phyloP scores from a whole-genome alignment of 257 asterid species.

The Salvia hispanica region DNA sequence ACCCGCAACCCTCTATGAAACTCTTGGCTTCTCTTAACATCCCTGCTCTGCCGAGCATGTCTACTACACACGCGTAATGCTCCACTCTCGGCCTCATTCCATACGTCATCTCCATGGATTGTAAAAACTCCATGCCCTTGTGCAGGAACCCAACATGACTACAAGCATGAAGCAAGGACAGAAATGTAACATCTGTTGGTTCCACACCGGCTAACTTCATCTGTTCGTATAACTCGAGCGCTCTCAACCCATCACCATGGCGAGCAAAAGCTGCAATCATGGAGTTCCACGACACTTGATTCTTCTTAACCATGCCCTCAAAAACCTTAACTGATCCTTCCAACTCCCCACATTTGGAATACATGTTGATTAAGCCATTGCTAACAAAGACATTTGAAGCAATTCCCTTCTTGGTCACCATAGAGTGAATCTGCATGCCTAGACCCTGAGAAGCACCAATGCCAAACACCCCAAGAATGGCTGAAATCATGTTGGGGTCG shows the following conservation, averaged over 20 bases:
- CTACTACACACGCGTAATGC: constrained; percentile 79
- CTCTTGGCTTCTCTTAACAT: constrained; percentile 65
- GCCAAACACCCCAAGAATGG: constrained; percentile 69
- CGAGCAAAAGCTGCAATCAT: constrained; percentile 86
- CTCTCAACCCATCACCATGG: constrained; percentile 64
- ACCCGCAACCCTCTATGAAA: constrained; percentile 57
- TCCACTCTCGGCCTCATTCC: constrained; percentile 71
- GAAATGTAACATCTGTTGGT: constrained; percentile 75
- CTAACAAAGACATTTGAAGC: constrained; percentile 49
- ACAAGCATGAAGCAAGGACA: constrained; percentile 83
- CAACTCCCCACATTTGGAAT: constrained; percentile 78
- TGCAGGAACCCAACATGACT: constrained; percentile 69
- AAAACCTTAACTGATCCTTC: constrained; percentile 60
- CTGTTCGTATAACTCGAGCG: constrained; percentile 53
- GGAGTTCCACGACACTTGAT: constrained; percentile 84
- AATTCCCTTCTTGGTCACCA: constrained; percentile 65
- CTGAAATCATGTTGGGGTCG: constrained; percentile 65
- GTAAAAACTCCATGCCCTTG: constrained; percentile 70
- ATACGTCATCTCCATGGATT: constrained; percentile 53
- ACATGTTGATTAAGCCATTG: constrained; percentile 85
- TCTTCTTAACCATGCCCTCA: constrained; percentile 45
- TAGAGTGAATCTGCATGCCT: constrained; percentile 76
- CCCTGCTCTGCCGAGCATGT: constrained; percentile 90
- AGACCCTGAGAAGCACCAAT: constrained; percentile 55
- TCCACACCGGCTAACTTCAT: constrained; percentile 52